Evolutionary conservation across 106 monocot species (phyloP), one percentile per base, ranked within the genome.

Genomic region (Acorus gramineus): DNA sequence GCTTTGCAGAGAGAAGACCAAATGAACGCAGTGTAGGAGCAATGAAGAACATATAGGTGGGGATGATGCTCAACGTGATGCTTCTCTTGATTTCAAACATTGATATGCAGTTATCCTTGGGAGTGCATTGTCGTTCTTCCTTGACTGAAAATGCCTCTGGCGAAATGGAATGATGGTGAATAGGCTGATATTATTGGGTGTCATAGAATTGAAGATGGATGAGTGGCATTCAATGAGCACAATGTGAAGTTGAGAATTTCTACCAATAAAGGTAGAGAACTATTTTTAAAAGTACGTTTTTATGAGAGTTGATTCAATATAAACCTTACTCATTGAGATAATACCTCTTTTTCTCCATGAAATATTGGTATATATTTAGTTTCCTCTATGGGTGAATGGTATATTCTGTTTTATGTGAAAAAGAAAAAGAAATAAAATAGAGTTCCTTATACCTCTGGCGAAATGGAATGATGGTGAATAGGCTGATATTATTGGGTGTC

Each of bases 191-290:
- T 76, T 44, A 57, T 73, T 68, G 84, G 83, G 62, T 71, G 87
- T 52, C 74, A 63, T 47, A 82, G 62, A 71, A 73, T 92, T 46
- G 92, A 92, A 82, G 92, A 92, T 82, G 87, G 92, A 62, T 84
- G 87, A 48, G 62, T 92, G 14, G 57, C 85, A 50, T 92, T 87
- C 73, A 92, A 92, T 77, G 56, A 61, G 47, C 92, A 92, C 74
- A 92, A 87, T 46, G 64, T 76, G 11, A 92, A 92, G 69, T 92
- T 87, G 92, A 82, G 92, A 80, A 74, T 92, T 67, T 92, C 72
- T 67, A 92, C 92, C 8, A 85, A 92, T 60, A 82, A 77, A 51
- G 92, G 79, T 46, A 84, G 87, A 14, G 82, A 85, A 64, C 70
- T 80, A 44, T 92, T 80, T 78, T 55, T 58, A 44, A 87, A 88